phyloP scores from a whole-genome alignment of 164 flowering plant genomes.

The Cinnamomum micranthum region DNA sequence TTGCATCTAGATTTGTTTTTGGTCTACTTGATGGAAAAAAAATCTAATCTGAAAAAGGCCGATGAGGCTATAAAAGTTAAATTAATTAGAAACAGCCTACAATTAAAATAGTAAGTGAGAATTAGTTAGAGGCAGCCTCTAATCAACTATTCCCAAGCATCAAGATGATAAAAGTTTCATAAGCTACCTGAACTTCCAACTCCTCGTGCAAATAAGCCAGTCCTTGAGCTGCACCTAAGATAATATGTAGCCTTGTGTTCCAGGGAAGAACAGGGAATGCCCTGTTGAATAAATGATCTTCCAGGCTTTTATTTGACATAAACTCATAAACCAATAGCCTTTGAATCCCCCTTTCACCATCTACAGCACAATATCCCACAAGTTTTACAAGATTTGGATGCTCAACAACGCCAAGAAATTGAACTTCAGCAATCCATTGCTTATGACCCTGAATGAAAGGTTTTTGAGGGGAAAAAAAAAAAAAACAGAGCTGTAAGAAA shows the following conservation, averaged over 20 bases:
- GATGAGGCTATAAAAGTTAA: no score
- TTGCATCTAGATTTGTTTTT: no score
- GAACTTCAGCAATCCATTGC: slow-evolving; percentile 59
- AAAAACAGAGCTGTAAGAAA: background rate
- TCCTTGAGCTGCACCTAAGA: slow-evolving; percentile 52
- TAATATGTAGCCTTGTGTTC: slow-evolving; percentile 38
- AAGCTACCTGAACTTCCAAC: slow-evolving; percentile 43
- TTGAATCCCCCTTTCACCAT: slow-evolving; percentile 54
- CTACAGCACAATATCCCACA: slow-evolving; percentile 48
- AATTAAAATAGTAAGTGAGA: no score
- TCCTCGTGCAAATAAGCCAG: slow-evolving; percentile 51
- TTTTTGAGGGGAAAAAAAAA: no score
- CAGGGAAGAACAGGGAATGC: slow-evolving; percentile 38
- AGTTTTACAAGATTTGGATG: slow-evolving; percentile 61
- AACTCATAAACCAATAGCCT: slow-evolving; percentile 49
- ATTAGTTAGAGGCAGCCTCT: background rate
- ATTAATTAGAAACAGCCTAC: no score
- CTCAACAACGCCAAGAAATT: slow-evolving; percentile 50
- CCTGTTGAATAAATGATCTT: slow-evolving; percentile 47
- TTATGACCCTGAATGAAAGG: slow-evolving; percentile 36
- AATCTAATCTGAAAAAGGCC: no score
- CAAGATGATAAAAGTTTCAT: background rate
- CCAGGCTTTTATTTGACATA: slow-evolving; percentile 46
- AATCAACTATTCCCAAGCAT: background rate
- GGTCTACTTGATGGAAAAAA: no score